Evolutionary conservation across 2,329 filamentous ascomycete species (phyloP), one percentile per base, ranked within the genome.

Genomic region (Diaporthe eres): DNA sequence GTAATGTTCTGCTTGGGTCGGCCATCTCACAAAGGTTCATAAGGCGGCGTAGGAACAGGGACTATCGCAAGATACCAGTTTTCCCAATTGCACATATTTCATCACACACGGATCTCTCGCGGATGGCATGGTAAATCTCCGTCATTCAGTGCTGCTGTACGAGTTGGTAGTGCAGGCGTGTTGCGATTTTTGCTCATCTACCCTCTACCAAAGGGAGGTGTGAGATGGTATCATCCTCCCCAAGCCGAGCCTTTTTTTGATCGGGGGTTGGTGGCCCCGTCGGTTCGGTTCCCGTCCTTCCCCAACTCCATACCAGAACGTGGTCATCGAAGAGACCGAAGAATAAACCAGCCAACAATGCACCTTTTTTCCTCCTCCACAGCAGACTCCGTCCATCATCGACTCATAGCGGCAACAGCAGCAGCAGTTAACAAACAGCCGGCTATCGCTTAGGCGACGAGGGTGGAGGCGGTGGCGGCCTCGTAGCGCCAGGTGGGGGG

Each of bases 401-500:
- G 81, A 79, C 80, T 78, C 80, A 82, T 81, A 78, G 79, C 77
- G 72, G 47, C 53, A n/a, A 25, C 31, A 49, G 61, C 58, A 47
- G 42, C 28, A 47, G 39, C 53, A 73, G 53, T 51, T 9, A 22
- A 78, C 68, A 61, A 61, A 47, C 49, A 7, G 15, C 42, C 15
- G 7, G 28, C 19, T 42, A 37, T 77, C 83, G 85, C 87, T 93
- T 96, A 98, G 88, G 95, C 92, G 87, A 98, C 95, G 84, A 98
- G 90, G 86, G 95, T 98, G 92, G 91, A 94, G 89, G 96, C 96
- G 82, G 96, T 98, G 86, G 96, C 95, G 87, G 92, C 95, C 94
- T 98, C 96, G 92, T 98, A 98, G 91, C 95, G 96, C 96, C 96
- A 98, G 90, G 95, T 98, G 82, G 96, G 96, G 84, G 96, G 91